Percentiles rank a stretch among this genome's conserved stretches.
phyloP scores from a whole-genome alignment of 441 rosid species.

The Cnidoscolus chayamansa region DNA sequence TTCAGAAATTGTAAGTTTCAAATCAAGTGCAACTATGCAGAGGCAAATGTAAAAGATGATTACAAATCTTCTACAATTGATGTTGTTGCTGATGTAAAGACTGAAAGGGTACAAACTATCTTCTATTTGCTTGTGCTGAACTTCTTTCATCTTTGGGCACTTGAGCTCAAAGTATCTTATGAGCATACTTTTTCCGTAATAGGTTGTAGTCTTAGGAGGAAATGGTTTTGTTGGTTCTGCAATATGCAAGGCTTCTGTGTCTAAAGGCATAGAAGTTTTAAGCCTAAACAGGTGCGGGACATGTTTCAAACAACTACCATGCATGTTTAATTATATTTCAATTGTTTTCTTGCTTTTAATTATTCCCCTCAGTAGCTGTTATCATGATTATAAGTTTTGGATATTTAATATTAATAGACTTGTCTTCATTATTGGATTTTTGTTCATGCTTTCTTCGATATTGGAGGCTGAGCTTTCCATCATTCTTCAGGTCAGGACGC shows the following conservation, averaged over 20 bases:
- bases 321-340: constrained; percentile 1
- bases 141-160: not conserved
- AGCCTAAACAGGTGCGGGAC: constrained; percentile 75
- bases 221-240: constrained; percentile 93
- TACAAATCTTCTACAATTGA: constrained; percentile 55
- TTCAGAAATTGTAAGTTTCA: constrained; percentile 50
- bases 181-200: constrained; percentile 24
- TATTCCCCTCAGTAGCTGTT: not conserved
- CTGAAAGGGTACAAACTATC: constrained; percentile 57
- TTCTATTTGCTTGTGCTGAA: not conserved
- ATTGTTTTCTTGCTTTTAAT: constrained; percentile 1
- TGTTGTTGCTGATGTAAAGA: constrained; percentile 70
- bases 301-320: constrained; percentile 10
- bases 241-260: constrained; percentile 83
- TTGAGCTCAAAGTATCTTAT: constrained; percentile 13
- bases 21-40: constrained; percentile 61
- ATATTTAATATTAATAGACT: not conserved
- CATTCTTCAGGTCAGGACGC: constrained; percentile 65
- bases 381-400: not conserved
- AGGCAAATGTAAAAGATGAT: constrained; percentile 40
- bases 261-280: constrained; percentile 71
- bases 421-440: not conserved
- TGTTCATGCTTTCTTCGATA: constrained; percentile 4
- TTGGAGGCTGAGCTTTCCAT: constrained; percentile 19
- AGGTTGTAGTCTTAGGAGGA: constrained; percentile 94